Evolutionary conservation across 768 basidiomycete genomes (phyloP), one percentile per base, ranked within the genome.

Genomic region (Leccinum variicolor): DNA sequence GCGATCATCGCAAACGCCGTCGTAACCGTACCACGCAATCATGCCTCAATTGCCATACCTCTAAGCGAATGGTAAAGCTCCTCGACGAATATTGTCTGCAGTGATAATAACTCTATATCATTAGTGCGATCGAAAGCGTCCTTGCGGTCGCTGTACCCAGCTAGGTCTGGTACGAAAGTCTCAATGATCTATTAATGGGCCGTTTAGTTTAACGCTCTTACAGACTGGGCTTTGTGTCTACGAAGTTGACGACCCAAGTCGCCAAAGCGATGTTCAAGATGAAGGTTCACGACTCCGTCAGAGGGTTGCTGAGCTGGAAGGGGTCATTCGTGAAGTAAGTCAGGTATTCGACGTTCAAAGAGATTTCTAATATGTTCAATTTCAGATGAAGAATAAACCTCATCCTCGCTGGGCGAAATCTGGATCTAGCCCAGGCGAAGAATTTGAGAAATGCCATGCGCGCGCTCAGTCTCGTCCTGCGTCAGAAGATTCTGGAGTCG

Each of bases 211-310:
- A 60, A 52, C 17, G 25, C 13, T 50, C 19, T 41, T 34, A 45
- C 61, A 90, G 88, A 91, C 88, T 50, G 90, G 89, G 1, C 76
- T 90, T 4, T 93, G 90, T 66, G 86, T 92, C 10, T 93, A 93
- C 64, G 89, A 93, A 69, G 83, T 92, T 7, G 90, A 92, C 64
- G 88, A 90, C 64, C 86, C 86, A 25, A 82, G 71, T 58, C 81
- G 84, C 69, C 78, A 82, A 65, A 75, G 73, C 13, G 68, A 75
- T 51, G 64, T 72, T 10, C 81, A 82, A 58, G 86, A 87, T 56
- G 90, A 92, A 67, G 79, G 78, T 46, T 79, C 83, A 33, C 79
- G 85, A 36, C 77, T 92, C 21, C 80, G 89, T 53, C 83, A 84
- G 59, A 83, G 90, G 48, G 86, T 92, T 23, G 89, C 89, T 26